Evolutionary conservation across 1,284 basidiomycete genomes (phyloP), one percentile per base, ranked within the genome.

Genomic region (Cystobasidium sp.): DNA sequence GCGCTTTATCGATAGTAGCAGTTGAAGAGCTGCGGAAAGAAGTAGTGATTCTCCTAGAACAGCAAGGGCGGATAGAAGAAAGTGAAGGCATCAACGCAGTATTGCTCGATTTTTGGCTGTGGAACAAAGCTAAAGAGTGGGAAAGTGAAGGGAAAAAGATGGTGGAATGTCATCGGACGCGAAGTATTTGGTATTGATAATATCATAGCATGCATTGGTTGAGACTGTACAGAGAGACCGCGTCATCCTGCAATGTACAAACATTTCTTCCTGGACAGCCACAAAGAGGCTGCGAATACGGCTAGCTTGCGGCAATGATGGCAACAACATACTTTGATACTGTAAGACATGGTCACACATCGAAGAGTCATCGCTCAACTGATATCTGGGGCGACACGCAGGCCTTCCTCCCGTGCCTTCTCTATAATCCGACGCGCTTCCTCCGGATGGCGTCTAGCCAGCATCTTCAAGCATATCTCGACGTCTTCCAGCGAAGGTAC

Each of bases 91-190:
- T 90, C 61, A 90, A 87, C 79, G 91, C 90, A 78, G 91, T 93
- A 46, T 78, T 93, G 78, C 90, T 93, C 68, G 91, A 93, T 79
- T 93, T 93, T 81, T 91, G 90, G 82, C 82, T 93, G 39, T 93
- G 91, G 91, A 91, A 93, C 81, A 80, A 91, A 68, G 91, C 90
- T 46, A 92, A 93, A 92, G 81, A 82, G 77, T 46, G 88, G 87
- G 12, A 83, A 87, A 88, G 64, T 83, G 80, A 77, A 37, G 76
- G 68, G 12, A 62, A 61, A 43, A 90, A 6, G 85, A 88, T 24
- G 87, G 86, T 89, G 14, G 90, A 91, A 41, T 86, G 88, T 37
- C 91, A 93, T 80, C 86, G 90, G 68, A 93, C 90, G 22, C 85
- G 91, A 81, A 90, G 90, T 78, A 89, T 91, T 56, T 93, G 90